phyloP scores from a whole-genome alignment of 2,329 filamentous ascomycete species.

The Epichloe sylvatica region DNA sequence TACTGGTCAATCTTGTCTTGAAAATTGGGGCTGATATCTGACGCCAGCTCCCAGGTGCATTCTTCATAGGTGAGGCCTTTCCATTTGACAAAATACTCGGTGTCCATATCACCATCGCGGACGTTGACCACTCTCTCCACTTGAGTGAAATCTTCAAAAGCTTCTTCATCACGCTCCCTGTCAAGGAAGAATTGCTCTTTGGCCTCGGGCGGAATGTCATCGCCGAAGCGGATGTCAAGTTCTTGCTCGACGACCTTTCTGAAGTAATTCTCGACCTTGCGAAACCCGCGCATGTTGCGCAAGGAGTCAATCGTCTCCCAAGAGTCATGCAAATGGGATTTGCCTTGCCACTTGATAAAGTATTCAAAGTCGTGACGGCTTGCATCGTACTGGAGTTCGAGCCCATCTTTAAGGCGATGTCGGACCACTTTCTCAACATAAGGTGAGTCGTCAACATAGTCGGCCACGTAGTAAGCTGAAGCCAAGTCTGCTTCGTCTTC shows the following conservation, averaged over 20 bases:
- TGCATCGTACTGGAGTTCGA: slow-evolving; percentile 42
- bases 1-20: slow-evolving; percentile 88
- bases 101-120: slow-evolving; percentile 63
- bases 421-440: slow-evolving; percentile 87
- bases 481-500: slow-evolving; percentile 42
- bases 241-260: slow-evolving; percentile 70
- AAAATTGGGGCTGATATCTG: slow-evolving; percentile 61
- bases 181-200: slow-evolving; percentile 93
- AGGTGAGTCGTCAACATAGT: slow-evolving; percentile 62
- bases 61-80: slow-evolving; percentile 85
- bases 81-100: slow-evolving; percentile 94
- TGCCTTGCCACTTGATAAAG: slow-evolving; percentile 91
- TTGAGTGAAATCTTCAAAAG: slow-evolving; percentile 76
- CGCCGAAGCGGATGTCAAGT: slow-evolving; percentile 59
- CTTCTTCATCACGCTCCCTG: slow-evolving; percentile 78
- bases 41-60: slow-evolving; percentile 81
- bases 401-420: slow-evolving; percentile 61
- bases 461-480: slow-evolving; percentile 54
- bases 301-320: slow-evolving; percentile 77
- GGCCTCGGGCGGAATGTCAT: slow-evolving; percentile 68
- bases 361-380: slow-evolving; percentile 71
- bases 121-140: slow-evolving; percentile 86
- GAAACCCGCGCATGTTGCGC: slow-evolving; percentile 64
- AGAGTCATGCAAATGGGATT: slow-evolving; percentile 88
- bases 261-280: slow-evolving; percentile 91